Base-by-base conservation (phyloP, 1,284 basidiomycete species). In the Rhodotorula sp. region DNA sequence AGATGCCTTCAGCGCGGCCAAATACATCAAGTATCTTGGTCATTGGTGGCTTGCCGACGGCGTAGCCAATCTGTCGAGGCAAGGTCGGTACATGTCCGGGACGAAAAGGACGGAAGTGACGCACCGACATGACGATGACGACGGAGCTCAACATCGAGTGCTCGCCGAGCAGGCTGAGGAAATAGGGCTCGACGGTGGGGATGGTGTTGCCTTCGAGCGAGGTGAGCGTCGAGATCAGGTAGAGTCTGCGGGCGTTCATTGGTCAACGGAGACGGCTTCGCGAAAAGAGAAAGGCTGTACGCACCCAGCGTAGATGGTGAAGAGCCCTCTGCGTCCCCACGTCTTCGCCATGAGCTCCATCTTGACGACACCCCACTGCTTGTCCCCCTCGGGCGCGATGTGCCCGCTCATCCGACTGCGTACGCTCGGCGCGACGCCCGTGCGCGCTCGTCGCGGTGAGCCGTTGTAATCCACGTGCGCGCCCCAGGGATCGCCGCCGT, bases 21-120 rank as follows among this genome's bases (percentile, higher is more conserved):
- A 80, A 80, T 8, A 79, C 78, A 70, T 80, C 79, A 48, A 80
- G 75, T 37, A 80, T 72, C 64, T 80, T 80, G 41, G 78, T 79
- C 68, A 80, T 75, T 0, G 79, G 79, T 1, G 79, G 79, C 51
- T 79, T 79, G 34, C 78, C 79, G 39, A 80, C 75, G 5, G 79
- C 79, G 64, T 74, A 79, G 17, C 76, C 77, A 59, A 79, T 76
- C 77, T 78, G 63, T 0, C 37, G 17, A 17, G n/a, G 15, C 9
- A 25, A 15, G 41, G 36, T 21, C 7, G 36, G 25, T n/a, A 32
- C 17, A 10, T 17, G 39, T 17, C 10, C 39, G 5, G 17, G 5
- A 29, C 15, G 51, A 12, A 2, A 32, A 21, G 5, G 21, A n/a
- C 21, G n/a, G 29, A 3, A 32, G 22, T 27, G n/a, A 48, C 70